phyloP scores from a whole-genome alignment of 805 yeast genomes.

The Pichia nanzhaoensis region DNA sequence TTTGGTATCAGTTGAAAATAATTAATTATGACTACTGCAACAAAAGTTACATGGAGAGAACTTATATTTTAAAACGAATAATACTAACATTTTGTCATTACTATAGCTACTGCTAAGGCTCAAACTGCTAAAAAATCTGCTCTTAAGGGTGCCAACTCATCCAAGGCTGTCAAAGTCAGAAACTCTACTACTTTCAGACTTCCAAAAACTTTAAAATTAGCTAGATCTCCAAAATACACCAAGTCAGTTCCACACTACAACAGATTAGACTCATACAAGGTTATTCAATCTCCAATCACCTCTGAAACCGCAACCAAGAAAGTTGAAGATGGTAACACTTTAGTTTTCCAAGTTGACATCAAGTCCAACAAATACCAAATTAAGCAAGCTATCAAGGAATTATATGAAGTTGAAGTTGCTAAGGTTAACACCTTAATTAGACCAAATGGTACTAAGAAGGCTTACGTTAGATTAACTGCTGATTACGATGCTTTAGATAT shows the following conservation, averaged over 20 bases:
- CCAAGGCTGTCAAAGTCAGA: slow-evolving; percentile 89
- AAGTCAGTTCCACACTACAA: slow-evolving; percentile 96
- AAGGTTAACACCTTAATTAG: slow-evolving; percentile 95
- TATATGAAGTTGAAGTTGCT: slow-evolving; percentile 91
- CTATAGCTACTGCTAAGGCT: slow-evolving; percentile 63
- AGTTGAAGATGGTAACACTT: slow-evolving; percentile 98
- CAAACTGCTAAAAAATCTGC: slow-evolving; percentile 98
- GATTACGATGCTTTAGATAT: slow-evolving; percentile 99
- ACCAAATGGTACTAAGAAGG: slow-evolving; percentile 99
- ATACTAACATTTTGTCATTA: too few relatives aligned
- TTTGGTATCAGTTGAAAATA: too few relatives aligned
- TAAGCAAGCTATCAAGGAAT: slow-evolving; percentile 96
- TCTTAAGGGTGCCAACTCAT: slow-evolving; percentile 91
- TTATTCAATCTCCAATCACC: slow-evolving; percentile 90
- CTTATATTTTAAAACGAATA: too few relatives aligned
- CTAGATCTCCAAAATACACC: slow-evolving; percentile 94
- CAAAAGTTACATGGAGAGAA: too few relatives aligned
- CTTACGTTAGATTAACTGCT: slow-evolving; percentile 97
- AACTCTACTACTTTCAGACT: slow-evolving; percentile 91
- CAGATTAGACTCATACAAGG: slow-evolving; percentile 94
- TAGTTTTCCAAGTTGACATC: slow-evolving; percentile 96
- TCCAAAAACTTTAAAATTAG: slow-evolving; percentile 93
- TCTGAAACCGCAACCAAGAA: slow-evolving; percentile 99
- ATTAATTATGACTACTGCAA: too few relatives aligned
- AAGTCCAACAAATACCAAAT: slow-evolving; percentile 98